phyloP scores from a whole-genome alignment of 2,329 filamentous ascomycete genomes.

The Diaporthe caulivora region DNA sequence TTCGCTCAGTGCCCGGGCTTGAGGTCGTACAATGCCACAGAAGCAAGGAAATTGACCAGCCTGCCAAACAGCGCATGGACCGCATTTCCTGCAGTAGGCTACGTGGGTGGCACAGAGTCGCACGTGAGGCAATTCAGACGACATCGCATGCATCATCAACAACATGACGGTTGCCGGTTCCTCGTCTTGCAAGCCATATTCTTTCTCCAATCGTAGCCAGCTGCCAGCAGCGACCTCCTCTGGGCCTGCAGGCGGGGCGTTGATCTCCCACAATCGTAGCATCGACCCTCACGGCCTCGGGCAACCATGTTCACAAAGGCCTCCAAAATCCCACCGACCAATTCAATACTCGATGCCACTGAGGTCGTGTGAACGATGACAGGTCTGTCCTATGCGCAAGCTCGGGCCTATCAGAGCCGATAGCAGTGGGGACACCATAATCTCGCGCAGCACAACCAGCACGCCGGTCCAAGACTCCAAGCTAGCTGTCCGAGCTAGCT shows the following conservation, averaged over 20 bases:
- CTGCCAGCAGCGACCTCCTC: not conserved
- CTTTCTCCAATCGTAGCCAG: not conserved
- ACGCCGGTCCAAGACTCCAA: too few relatives aligned
- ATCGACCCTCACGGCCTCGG: not conserved
- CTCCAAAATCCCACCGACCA: not conserved
- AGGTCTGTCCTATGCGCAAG: not conserved
- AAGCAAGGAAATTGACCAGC: constrained; percentile 17
- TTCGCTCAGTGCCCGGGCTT: not conserved
- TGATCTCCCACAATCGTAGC: not conserved
- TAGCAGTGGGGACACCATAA: not conserved
- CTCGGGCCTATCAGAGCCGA: not conserved
- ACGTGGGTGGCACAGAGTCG: not conserved
- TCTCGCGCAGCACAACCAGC: not conserved
- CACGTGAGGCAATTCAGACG: constrained; percentile 28
- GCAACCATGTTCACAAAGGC: too few relatives aligned
- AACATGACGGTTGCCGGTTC: not conserved
- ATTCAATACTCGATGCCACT: not conserved
- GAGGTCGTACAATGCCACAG: constrained; percentile 17
- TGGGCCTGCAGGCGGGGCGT: not conserved
- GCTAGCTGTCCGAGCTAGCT: too few relatives aligned
- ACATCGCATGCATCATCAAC: not conserved
- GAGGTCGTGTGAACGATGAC: too few relatives aligned
- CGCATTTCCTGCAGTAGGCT: not conserved
- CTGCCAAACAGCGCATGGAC: constrained; percentile 19
- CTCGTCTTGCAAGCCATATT: not conserved